phyloP scores from a whole-genome alignment of 768 basidiomycete genomes.

The Calocera cornea region DNA sequence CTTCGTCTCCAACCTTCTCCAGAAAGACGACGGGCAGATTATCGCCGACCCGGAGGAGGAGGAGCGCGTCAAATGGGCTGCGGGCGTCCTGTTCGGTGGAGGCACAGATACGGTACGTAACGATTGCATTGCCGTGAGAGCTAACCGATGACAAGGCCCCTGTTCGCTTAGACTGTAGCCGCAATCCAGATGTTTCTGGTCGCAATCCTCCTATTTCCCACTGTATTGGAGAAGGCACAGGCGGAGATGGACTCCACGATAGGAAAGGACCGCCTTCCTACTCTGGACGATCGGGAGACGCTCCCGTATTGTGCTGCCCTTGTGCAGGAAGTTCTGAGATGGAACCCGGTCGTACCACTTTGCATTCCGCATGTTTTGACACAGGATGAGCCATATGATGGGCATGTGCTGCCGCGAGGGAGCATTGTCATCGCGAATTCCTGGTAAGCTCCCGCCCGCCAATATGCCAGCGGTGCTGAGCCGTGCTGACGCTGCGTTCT shows the following conservation, averaged over 20 bases:
- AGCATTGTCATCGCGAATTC: constrained; percentile 47
- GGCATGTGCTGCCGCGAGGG: constrained; percentile 42
- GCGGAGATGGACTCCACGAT: constrained; percentile 26
- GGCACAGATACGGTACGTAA: background rate
- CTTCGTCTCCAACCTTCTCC: background rate
- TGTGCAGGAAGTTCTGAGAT: constrained; percentile 29
- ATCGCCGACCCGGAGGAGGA: background rate
- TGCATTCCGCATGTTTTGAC: constrained; percentile 7
- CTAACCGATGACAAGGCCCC: background rate
- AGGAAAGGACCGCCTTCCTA: constrained; percentile 26
- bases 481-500: constrained; percentile 28
- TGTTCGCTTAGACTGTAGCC: constrained; percentile 12
- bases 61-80: background rate
- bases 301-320: constrained; percentile 30
- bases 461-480: constrained; percentile 21
- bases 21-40: background rate
- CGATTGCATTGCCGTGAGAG: background rate
- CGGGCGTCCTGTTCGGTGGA: background rate
- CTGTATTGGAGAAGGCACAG: constrained; percentile 23
- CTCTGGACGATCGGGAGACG: constrained; percentile 22
- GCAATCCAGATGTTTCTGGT: constrained; percentile 46
- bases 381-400: constrained; percentile 43
- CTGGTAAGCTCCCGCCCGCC: constrained; percentile 27
- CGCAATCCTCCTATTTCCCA: constrained; percentile 16
- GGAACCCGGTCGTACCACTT: constrained; percentile 29